phyloP scores from a whole-genome alignment of 306 rosid genomes.

The Nissolia schottii region DNA sequence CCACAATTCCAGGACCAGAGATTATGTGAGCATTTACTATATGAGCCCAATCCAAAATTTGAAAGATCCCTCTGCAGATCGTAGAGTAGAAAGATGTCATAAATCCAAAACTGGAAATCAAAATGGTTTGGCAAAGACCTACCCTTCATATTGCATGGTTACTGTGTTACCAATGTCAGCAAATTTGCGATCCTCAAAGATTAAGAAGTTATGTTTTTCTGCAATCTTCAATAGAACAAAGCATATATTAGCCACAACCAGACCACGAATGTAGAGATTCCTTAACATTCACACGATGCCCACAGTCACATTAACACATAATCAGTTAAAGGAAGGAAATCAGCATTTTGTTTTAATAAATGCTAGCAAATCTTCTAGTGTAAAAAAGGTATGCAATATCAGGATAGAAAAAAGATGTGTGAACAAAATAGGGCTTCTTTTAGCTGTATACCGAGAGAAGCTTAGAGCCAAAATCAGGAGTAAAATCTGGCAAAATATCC shows the following conservation, averaged over 20 bases:
- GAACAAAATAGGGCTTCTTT: not conserved
- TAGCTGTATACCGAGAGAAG: constrained; percentile 59
- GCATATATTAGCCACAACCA: constrained; percentile 20
- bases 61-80: constrained; percentile 76
- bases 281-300: not conserved
- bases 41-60: constrained; percentile 91
- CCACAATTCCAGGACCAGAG: constrained; percentile 94
- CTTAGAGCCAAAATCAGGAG: constrained; percentile 77
- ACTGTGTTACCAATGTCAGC: constrained; percentile 95
- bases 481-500: constrained; percentile 89
- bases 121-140: not conserved
- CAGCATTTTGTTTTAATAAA: not conserved
- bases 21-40: constrained; percentile 92
- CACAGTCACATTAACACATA: not conserved
- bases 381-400: not conserved
- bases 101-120: constrained; percentile 19
- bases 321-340: constrained; percentile 3
- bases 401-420: not conserved
- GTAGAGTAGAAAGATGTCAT: constrained; percentile 11
- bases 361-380: constrained; percentile 1
- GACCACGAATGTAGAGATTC: not conserved
- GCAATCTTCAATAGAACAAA: constrained; percentile 60
- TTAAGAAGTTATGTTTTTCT: constrained; percentile 73
- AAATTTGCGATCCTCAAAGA: constrained; percentile 93
- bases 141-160: constrained; percentile 96